Base-by-base conservation (phyloP, 257 asterid genomes). In the Solanum dulcamara region DNA sequence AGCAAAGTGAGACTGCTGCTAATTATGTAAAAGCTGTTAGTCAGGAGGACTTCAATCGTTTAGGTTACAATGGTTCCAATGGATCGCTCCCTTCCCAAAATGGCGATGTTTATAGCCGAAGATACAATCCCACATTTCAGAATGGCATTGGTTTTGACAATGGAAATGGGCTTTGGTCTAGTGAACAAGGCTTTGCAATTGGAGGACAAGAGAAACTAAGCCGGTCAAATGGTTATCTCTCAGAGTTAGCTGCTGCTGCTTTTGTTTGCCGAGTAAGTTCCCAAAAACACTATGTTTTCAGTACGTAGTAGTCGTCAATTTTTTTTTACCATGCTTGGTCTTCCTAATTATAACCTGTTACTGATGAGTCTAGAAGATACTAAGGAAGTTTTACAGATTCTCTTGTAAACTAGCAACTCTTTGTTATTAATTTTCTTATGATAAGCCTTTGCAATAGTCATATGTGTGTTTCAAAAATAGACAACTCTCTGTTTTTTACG, bases 181-280 rank as follows among this genome's bases (percentile, higher is more conserved):
- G 91, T 26, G 98, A 94, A 90, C 98, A 92, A 90, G 99, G 98
- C 86, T 95, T 95, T 71, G 98, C 98, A 33, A 91, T 97, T 85
- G 99, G 99, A 71, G 99, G 98, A 86, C 98, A 93, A 89, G 99
- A 97, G 90, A 92, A 96, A 89, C 88, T 92, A 88, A 92, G 98
- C 75, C 91, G 96, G 32, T 90, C 89, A 87, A 89, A 92, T 87
- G 99, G 99, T 82, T 94, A 94, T 88, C 93, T 93, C 72, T 94
- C 98, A n/a, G 99, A 97, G 87, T 86, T 97, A 88, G 98, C 98
- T 51, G 99, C 99, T 33, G 99, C 99, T 71, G 97, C 99, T 83
- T 97, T 94, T 92, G 99, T 95, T 87, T 97, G 99, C 91, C 93
- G 94, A 90, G 99, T 97, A 85, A 85, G 94, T 86, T 24, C 42